A percentile compares a stretch with the other conserved stretches of the same genome.
Evolutionary conservation across 2,329 filamentous ascomycete species (phyloP).

Genomic region (Pestalotiopsis sp.): DNA sequence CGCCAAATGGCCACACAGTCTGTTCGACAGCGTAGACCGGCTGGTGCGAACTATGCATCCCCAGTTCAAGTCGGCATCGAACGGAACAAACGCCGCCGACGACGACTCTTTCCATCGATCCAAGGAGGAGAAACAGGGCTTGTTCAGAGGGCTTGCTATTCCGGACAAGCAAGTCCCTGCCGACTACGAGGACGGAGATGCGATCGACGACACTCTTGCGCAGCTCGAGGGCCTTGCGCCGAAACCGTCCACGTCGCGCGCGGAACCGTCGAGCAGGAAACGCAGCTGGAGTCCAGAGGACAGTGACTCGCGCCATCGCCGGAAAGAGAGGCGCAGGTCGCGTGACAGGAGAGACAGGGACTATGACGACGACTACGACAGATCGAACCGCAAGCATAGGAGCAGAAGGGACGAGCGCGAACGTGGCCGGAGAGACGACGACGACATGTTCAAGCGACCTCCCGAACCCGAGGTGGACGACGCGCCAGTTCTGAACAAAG

Average conservation of each 20-base stretch:
- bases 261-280: slow-evolving; percentile 51
- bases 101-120: slow-evolving; percentile 42
- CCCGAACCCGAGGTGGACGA: slow-evolving; percentile 80
- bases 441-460: slow-evolving; percentile 65
- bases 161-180: slow-evolving; percentile 67
- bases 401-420: slow-evolving; percentile 44
- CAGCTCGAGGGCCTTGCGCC: slow-evolving; percentile 83
- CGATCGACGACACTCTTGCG: slow-evolving; percentile 90
- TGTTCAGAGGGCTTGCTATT: slow-evolving; percentile 89
- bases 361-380: slow-evolving; percentile 32
- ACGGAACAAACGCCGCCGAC: slow-evolving; percentile 34
- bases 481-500: slow-evolving; percentile 76
- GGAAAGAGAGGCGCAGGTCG: slow-evolving; percentile 32
- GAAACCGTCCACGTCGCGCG: slow-evolving; percentile 49
- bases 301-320: slow-evolving; percentile 34
- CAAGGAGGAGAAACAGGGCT: slow-evolving; percentile 73
- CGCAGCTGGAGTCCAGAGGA: slow-evolving; percentile 60
- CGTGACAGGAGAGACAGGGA: slow-evolving; percentile 35
- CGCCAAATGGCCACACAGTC: slow-evolving; percentile 78
- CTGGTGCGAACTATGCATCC: slow-evolving; percentile 89
- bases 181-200: slow-evolving; percentile 53
- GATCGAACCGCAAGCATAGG: slow-evolving; percentile 51
- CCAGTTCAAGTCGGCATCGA: slow-evolving; percentile 68
- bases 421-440: slow-evolving; percentile 32
- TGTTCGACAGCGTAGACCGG: slow-evolving; percentile 90